Evolutionary conservation across 176 grass and related monocot species (phyloP).

Genomic region (Puya raimondii): DNA sequence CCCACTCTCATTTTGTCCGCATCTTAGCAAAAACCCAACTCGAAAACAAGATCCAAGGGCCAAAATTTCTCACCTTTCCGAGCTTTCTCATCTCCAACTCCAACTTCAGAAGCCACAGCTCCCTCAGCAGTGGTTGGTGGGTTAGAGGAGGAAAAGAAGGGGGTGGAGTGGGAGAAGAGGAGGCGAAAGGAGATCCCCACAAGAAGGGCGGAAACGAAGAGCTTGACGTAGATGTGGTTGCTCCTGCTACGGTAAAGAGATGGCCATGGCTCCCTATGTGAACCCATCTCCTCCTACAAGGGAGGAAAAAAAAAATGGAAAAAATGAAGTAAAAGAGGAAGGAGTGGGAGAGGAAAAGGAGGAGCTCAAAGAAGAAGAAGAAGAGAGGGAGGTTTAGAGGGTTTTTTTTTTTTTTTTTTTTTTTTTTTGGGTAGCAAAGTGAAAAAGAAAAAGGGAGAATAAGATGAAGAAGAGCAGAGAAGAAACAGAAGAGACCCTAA

Average conservation of each 20-base stretch:
- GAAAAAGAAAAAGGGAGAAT: no score
- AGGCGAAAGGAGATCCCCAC: conserved; percentile 38
- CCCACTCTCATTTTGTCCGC: neutral
- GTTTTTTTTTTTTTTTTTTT: no score
- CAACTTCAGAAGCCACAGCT: neutral
- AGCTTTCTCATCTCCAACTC: conserved; percentile 22
- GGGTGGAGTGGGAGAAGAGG: conserved; percentile 36
- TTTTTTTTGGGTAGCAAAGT: no score
- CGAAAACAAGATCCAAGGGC: neutral
- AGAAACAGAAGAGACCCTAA: no score
- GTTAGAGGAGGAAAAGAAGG: neutral
- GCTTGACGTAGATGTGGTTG: conserved; percentile 30
- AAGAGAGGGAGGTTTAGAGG: neutral
- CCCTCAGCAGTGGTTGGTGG: neutral
- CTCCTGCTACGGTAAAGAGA: conserved; percentile 26
- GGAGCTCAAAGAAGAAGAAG: neutral
- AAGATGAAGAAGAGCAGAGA: no score
- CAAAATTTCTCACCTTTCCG: neutral
- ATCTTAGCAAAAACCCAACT: neutral
- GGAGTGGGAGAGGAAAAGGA: neutral
- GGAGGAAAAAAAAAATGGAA: neutral
- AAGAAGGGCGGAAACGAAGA: conserved; percentile 40
- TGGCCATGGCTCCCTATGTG: conserved; percentile 16
- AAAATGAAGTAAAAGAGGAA: neutral
- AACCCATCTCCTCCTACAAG: conserved; percentile 15